A percentile compares a stretch with the other conserved stretches of the same genome.
These are phyloP conservation scores for Teratosphaeria destructans DNA, from an alignment of 2,329 filamentous ascomycete species.

Conservation along the genomic window DNA sequence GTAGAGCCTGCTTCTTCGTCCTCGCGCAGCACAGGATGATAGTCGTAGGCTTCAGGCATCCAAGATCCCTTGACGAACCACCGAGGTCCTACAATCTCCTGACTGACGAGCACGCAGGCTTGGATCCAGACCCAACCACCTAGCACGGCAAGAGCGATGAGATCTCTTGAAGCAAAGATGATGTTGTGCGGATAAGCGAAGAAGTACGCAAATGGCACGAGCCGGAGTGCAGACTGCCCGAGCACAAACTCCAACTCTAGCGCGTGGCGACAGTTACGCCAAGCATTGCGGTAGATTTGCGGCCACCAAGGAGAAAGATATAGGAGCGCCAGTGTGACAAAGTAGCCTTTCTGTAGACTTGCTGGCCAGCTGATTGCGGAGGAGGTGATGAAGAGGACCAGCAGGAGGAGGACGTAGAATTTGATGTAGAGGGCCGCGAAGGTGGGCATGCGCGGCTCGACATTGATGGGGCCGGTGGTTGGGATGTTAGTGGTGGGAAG, in stretches of 20 bases:
- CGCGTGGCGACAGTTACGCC: conserved; percentile 83
- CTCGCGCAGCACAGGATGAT: conserved; percentile 79
- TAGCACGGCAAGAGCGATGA: conserved; percentile 52
- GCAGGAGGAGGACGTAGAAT: conserved; percentile 51
- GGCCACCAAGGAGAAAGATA: conserved; percentile 90
- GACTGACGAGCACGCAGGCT: conserved; percentile 63
- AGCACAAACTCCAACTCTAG: conserved; percentile 85
- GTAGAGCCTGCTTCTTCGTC: conserved; percentile 68
- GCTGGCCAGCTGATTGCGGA: conserved; percentile 49
- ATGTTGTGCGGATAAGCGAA: conserved; percentile 71
- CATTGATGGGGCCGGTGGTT: neutral
- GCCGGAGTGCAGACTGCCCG: conserved; percentile 68
- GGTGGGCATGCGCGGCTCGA: conserved; percentile 13
- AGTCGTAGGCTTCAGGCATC: conserved; percentile 73
- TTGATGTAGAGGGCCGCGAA: conserved; percentile 51
- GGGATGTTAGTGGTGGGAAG: neutral
- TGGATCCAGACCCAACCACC: conserved; percentile 81
- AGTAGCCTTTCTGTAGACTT: conserved; percentile 43
- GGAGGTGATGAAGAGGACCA: conserved; percentile 48
- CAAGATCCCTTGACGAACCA: conserved; percentile 66
- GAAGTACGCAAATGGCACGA: conserved; percentile 77
- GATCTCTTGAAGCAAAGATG: conserved; percentile 63
- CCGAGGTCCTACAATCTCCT: conserved; percentile 79
- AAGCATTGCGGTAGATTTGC: conserved; percentile 81
- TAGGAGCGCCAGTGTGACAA: conserved; percentile 53